Evolutionary conservation across 352 stramenopile species (phyloP).

Genomic region (Phytophthora pini): DNA sequence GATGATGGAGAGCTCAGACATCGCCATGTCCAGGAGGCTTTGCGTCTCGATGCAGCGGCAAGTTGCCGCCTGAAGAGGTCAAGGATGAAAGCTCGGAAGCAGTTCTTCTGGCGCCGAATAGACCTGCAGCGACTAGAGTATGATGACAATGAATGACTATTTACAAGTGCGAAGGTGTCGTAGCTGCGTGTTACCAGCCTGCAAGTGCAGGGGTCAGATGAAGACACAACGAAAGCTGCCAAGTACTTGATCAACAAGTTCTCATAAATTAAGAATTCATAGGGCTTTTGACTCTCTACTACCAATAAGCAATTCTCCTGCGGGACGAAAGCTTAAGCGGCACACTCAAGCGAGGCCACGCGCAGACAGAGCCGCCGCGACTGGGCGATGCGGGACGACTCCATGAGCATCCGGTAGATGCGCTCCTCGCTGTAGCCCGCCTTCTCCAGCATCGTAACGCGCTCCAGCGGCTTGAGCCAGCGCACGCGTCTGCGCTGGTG

Average conservation of each 20-base stretch:
- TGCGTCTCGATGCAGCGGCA: conserved; percentile 30
- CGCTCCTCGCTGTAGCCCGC: conserved; percentile 55
- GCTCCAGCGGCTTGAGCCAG: conserved; percentile 18
- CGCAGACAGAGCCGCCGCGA: conserved; percentile 28
- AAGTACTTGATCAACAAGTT: conserved; percentile 20
- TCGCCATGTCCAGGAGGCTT: conserved; percentile 65
- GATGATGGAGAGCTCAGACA: conserved; percentile 71
- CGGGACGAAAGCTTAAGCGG: not conserved
- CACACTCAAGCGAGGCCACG: conserved; percentile 10
- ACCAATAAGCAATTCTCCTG: no score
- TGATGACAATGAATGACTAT: conserved; percentile 31
- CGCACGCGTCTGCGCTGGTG: conserved; percentile 5
- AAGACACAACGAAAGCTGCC: no score
- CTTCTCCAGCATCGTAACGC: conserved; percentile 48
- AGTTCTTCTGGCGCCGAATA: conserved; percentile 6
- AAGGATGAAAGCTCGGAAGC: not conserved
- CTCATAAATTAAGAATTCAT: conserved; percentile 18
- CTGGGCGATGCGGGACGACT: conserved; percentile 60
- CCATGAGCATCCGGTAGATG: conserved; percentile 67
- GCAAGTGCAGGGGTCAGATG: no score
- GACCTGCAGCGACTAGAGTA: conserved; percentile 21
- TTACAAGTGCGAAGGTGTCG: conserved; percentile 14
- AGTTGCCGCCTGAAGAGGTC: conserved; percentile 15
- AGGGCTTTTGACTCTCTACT: not conserved
- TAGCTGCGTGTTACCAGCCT: not conserved